Evolutionary conservation across 257 asterid species (phyloP).

Genomic region (Jacaranda copaia): DNA sequence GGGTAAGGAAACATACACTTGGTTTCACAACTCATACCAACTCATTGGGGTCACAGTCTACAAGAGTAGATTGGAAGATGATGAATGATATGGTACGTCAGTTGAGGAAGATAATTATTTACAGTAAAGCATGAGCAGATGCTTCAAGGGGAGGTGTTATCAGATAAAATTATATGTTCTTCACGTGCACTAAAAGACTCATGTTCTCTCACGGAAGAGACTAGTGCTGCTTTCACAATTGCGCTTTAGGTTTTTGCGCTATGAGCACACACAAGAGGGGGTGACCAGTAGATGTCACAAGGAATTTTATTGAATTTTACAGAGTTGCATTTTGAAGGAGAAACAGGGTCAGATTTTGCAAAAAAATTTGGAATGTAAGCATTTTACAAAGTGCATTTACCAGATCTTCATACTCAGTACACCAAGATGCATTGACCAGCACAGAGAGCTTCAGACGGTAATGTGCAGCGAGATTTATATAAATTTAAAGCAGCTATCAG

Average conservation of each 20-base stretch:
- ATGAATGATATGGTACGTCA: background rate
- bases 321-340: background rate
- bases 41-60: background rate
- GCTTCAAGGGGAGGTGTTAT: background rate
- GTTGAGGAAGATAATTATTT: background rate
- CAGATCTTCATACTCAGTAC: background rate
- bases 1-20: background rate
- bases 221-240: background rate
- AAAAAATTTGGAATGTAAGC: background rate
- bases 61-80: background rate
- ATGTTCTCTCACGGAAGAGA: background rate
- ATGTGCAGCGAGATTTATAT: too few relatives aligned
- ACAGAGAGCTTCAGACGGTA: too few relatives aligned
- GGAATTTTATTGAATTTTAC: background rate
- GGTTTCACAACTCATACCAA: background rate
- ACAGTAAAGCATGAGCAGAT: background rate
- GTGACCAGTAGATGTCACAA: background rate
- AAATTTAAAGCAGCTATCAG: too few relatives aligned
- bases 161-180: background rate
- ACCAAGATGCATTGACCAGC: too few relatives aligned
- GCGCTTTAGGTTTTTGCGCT: background rate
- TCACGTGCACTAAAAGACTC: background rate
- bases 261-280: background rate
- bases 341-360: too few relatives aligned
- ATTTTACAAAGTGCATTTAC: background rate